Conservation (phyloP, 495 filamentous ascomycete species). For the Lepraria neglecta region DNA sequence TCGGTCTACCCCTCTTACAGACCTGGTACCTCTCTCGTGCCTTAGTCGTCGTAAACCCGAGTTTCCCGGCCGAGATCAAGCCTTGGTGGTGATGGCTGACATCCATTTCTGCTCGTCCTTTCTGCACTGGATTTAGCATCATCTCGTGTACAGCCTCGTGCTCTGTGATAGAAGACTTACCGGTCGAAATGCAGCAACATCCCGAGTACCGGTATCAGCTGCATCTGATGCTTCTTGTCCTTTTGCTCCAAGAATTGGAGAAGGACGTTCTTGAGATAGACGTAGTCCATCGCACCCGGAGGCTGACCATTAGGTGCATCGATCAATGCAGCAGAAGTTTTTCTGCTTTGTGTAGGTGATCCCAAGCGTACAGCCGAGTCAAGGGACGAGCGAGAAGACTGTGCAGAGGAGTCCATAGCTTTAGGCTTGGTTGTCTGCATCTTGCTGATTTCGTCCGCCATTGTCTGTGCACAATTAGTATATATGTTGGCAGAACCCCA, state of each 20-base stretch:
- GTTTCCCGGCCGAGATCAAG: constrained; percentile 15
- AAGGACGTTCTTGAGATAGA: constrained; percentile 92
- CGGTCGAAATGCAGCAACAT: constrained; percentile 88
- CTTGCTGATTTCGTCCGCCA: constrained; percentile 43
- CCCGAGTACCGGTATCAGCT: constrained; percentile 85
- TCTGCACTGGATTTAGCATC: constrained; percentile 37
- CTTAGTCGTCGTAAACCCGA: background rate
- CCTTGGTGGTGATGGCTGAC: constrained; percentile 60
- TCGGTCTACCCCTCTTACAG: background rate
- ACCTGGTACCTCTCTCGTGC: background rate
- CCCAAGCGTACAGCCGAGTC: constrained; percentile 51
- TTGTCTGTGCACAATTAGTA: constrained; percentile 32
- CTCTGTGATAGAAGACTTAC: constrained; percentile 44
- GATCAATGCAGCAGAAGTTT: constrained; percentile 37
- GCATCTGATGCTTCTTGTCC: constrained; percentile 83
- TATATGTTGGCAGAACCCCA: background rate
- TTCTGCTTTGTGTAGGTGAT: constrained; percentile 40
- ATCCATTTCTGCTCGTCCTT: constrained; percentile 87
- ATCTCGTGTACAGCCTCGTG: background rate
- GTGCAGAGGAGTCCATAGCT: constrained; percentile 39
- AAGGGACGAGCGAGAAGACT: constrained; percentile 58
- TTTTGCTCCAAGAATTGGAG: constrained; percentile 91
- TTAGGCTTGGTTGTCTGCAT: constrained; percentile 34
- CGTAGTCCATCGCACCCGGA: constrained; percentile 54
- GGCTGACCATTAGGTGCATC: constrained; percentile 37